Percentiles rank a stretch among this genome's conserved stretches.
Conservation (phyloP, 2,329 filamentous ascomycete genomes). For the Hypomyces perniciosus region DNA sequence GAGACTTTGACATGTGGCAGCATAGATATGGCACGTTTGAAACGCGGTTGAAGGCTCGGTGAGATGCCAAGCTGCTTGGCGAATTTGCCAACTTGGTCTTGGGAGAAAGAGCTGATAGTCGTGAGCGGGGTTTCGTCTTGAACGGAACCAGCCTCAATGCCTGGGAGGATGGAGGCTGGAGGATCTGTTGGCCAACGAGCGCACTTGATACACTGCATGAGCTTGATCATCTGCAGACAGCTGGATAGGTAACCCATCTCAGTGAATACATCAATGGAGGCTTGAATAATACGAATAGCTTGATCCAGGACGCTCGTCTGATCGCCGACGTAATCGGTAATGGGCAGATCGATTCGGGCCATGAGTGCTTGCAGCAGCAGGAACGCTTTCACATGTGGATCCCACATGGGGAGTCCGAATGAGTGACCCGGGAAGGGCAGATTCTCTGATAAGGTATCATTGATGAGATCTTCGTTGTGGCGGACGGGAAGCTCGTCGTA, state of each 20-base stretch:
- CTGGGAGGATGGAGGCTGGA: slow-evolving; percentile 72
- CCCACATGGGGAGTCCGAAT: slow-evolving; percentile 87
- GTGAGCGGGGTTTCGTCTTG: slow-evolving; percentile 38
- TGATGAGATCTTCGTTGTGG: slow-evolving; percentile 97
- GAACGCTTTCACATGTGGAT: slow-evolving; percentile 96
- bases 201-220: slow-evolving; percentile 88
- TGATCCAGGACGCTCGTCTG: slow-evolving; percentile 87
- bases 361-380: slow-evolving; percentile 92
- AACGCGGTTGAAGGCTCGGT: slow-evolving; percentile 36
- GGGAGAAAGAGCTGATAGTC: slow-evolving; percentile 34
- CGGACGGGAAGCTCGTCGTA: slow-evolving; percentile 97
- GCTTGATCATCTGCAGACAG: slow-evolving; percentile 71
- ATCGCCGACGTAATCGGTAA: slow-evolving; percentile 95
- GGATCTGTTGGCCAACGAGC: slow-evolving; percentile 85
- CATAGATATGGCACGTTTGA: slow-evolving; percentile 53
- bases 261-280: slow-evolving; percentile 85
- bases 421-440: slow-evolving; percentile 56
- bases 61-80: slow-evolving; percentile 48
- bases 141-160: slow-evolving; percentile 46
- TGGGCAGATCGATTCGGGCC: slow-evolving; percentile 85
- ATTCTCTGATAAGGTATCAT: slow-evolving; percentile 78
- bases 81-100: slow-evolving; percentile 35
- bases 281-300: slow-evolving; percentile 93
- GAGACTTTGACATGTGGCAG: slow-evolving; percentile 65
- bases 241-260: slow-evolving; percentile 80